phyloP scores from a whole-genome alignment of 352 stramenopile species.

The Globisporangium perplexum region DNA sequence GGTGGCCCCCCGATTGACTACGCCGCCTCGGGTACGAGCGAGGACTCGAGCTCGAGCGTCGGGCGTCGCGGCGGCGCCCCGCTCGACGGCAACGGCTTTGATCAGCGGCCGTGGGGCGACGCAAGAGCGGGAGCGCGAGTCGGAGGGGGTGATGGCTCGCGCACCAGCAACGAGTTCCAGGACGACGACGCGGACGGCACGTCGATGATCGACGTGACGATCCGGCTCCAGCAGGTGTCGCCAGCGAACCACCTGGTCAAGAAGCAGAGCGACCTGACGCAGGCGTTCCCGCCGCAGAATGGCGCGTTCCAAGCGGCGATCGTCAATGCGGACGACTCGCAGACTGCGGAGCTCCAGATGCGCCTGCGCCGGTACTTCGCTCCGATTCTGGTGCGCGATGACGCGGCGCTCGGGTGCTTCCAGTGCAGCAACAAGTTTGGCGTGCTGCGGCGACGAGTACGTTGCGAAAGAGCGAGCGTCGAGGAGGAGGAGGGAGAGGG shows the following conservation, averaged over 20 bases:
- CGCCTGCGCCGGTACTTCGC: conserved; percentile 53
- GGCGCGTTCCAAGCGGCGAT: conserved; percentile 13
- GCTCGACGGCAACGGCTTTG: background rate
- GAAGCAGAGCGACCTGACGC: conserved; percentile 17
- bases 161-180: background rate
- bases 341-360: conserved; percentile 24
- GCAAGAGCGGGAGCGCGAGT: background rate
- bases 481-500: background rate
- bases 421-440: conserved; percentile 73
- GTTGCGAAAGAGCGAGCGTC: background rate
- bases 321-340: conserved; percentile 10
- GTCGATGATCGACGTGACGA: conserved; percentile 6
- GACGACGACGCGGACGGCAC: background rate
- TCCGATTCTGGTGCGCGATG: conserved; percentile 41
- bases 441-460: conserved; percentile 61
- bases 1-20: background rate
- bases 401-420: conserved; percentile 38
- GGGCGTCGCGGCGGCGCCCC: background rate
- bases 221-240: conserved; percentile 1
- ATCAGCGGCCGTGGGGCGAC: background rate
- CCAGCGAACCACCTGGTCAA: conserved; percentile 8
- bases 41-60: conserved; percentile 12
- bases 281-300: conserved; percentile 9
- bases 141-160: too few relatives aligned
- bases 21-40: conserved; percentile 5